These are phyloP conservation scores for Saturnispora gosingensis DNA, from an alignment of 805 yeast genomes.

Conservation along the genomic window DNA sequence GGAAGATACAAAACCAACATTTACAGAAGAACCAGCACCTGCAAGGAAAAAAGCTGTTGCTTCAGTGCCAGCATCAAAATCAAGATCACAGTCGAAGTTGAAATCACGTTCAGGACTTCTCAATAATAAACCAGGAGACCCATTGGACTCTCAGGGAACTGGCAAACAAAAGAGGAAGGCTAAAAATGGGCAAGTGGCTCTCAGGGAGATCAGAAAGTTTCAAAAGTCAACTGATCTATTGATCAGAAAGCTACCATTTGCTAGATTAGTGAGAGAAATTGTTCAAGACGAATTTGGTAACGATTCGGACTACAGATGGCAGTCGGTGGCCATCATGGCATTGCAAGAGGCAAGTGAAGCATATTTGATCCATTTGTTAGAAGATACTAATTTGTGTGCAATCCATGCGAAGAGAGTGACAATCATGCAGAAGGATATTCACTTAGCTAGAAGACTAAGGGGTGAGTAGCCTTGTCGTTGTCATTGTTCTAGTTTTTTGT, in stretches of 20 bases:
- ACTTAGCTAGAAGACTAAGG: conserved; percentile 67
- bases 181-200: conserved; percentile 57
- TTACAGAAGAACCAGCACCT: neutral
- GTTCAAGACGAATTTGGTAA: conserved; percentile 49
- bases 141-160: conserved; percentile 20
- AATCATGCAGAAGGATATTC: conserved; percentile 76
- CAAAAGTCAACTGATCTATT: conserved; percentile 62
- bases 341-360: conserved; percentile 80
- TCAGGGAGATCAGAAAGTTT: conserved; percentile 57
- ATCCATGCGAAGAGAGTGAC: conserved; percentile 78
- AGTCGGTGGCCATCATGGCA: conserved; percentile 66
- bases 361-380: conserved; percentile 59
- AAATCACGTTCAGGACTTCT: conserved; percentile 28
- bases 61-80: neutral
- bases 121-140: conserved; percentile 49
- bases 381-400: conserved; percentile 71
- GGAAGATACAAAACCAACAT: neutral
- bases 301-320: conserved; percentile 64
- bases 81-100: neutral
- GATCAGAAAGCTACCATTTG: conserved; percentile 67
- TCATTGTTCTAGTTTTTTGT: neutral
- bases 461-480: conserved; percentile 29
- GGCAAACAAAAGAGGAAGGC: conserved; percentile 31
- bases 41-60: neutral
- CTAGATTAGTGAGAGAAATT: conserved; percentile 65